A percentile compares a stretch with the other conserved stretches of the same genome.
phyloP scores from a whole-genome alignment of 495 filamentous ascomycete species.

The Thermothielavioides terrestris region DNA sequence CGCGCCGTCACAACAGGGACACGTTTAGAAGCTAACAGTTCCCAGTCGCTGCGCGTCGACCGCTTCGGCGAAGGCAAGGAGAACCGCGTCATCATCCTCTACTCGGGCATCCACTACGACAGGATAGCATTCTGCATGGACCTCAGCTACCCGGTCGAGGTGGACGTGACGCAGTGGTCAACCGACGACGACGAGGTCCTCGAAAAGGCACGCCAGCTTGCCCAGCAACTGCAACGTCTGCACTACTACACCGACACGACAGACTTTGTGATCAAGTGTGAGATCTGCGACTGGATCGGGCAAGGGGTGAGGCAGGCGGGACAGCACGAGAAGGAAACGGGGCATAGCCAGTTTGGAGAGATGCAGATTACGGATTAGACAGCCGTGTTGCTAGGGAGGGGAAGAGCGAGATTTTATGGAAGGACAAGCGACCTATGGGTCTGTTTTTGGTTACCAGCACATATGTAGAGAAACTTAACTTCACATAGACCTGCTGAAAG shows the following conservation, averaged over 20 bases:
- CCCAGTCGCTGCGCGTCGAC: slow-evolving; percentile 42
- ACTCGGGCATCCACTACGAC: slow-evolving; percentile 94
- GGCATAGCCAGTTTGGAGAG: slow-evolving; percentile 27
- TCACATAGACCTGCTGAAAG: no score
- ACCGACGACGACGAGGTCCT: slow-evolving; percentile 57
- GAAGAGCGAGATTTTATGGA: neutral
- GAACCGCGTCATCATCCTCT: slow-evolving; percentile 73
- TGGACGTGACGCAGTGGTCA: slow-evolving; percentile 73
- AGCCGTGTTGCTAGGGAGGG: neutral
- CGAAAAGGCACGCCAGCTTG: slow-evolving; percentile 60
- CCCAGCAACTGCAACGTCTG: slow-evolving; percentile 52
- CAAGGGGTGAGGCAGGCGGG: slow-evolving; percentile 51
- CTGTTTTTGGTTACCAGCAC: no score
- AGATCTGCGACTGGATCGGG: slow-evolving; percentile 58
- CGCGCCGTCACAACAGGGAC: neutral
- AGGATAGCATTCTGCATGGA: slow-evolving; percentile 67
- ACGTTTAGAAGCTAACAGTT: neutral
- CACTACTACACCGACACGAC: slow-evolving; percentile 91
- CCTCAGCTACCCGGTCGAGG: slow-evolving; percentile 53
- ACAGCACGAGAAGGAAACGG: slow-evolving; percentile 27
- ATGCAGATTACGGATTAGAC: slow-evolving; percentile 19
- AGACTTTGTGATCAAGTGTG: slow-evolving; percentile 74
- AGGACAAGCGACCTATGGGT: no score
- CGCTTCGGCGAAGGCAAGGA: slow-evolving; percentile 70
- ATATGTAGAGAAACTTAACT: no score